These are phyloP conservation scores for Conticribra guillardii DNA, from an alignment of 108 stramenopile genomes.

Conservation along the genomic window DNA sequence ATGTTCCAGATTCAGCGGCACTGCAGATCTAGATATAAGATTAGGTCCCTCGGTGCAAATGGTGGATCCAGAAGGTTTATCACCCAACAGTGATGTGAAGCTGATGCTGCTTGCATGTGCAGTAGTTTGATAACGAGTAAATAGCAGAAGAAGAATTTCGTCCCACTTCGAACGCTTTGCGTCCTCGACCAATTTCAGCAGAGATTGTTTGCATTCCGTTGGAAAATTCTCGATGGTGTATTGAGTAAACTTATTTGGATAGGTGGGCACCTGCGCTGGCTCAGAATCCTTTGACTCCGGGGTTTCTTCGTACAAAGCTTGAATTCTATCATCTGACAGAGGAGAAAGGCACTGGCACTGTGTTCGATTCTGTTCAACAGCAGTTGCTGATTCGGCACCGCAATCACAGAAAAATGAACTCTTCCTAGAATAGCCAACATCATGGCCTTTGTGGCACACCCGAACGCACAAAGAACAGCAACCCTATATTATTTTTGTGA, in stretches of 20 bases:
- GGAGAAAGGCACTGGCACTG: slow-evolving; percentile 72
- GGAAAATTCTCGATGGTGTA: slow-evolving; percentile 23
- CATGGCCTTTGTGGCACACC: slow-evolving; percentile 84
- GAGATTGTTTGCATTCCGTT: slow-evolving; percentile 24
- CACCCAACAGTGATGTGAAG: slow-evolving; percentile 1
- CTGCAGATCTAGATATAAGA: slow-evolving; percentile 35
- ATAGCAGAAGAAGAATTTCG: slow-evolving; percentile 30
- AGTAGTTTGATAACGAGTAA: slow-evolving; percentile 15
- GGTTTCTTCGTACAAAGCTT: slow-evolving; percentile 35
- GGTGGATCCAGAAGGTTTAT: slow-evolving; percentile 1
- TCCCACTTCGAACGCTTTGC: slow-evolving; percentile 39
- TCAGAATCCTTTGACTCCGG: background rate
- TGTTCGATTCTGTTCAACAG: slow-evolving; percentile 48
- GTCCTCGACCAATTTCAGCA: slow-evolving; percentile 28
- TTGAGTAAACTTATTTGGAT: slow-evolving; percentile 16
- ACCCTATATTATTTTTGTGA: too few relatives aligned
- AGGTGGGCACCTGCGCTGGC: background rate
- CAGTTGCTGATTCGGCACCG: slow-evolving; percentile 67
- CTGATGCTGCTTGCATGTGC: background rate
- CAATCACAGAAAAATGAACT: slow-evolving; percentile 91
- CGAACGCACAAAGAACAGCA: slow-evolving; percentile 84
- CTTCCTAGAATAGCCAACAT: slow-evolving; percentile 80
- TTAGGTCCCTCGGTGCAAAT: slow-evolving; percentile 2
- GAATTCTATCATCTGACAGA: slow-evolving; percentile 35
- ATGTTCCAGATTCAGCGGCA: slow-evolving; percentile 36